Percentiles rank a stretch among this genome's conserved stretches.
These are phyloP conservation scores for Ganoderma lucidum DNA, from an alignment of 1,284 basidiomycete genomes.

Conservation along the genomic window DNA sequence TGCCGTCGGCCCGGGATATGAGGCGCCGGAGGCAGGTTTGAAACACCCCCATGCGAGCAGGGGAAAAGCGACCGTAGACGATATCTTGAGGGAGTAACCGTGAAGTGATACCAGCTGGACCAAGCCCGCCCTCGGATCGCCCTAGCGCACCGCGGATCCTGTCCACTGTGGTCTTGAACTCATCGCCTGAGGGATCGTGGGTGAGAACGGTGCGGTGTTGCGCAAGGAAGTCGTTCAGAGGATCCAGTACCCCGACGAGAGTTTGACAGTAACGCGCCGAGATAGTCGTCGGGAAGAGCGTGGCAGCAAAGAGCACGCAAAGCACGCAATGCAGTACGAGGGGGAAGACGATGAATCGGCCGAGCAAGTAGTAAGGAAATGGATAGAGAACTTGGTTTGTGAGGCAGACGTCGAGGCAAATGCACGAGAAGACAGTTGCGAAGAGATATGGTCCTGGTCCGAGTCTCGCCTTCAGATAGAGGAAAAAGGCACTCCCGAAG, in stretches of 20 bases:
- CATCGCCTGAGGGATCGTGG: conserved; percentile 52
- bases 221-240: conserved; percentile 56
- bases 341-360: conserved; percentile 64
- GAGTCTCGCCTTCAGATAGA: conserved; percentile 70
- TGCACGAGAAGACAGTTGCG: conserved; percentile 65
- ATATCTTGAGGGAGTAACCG: conserved; percentile 71
- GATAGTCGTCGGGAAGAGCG: conserved; percentile 74
- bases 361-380: conserved; percentile 68
- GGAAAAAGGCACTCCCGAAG: conserved; percentile 63
- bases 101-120: conserved; percentile 60
- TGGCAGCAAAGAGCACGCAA: conserved; percentile 57
- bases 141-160: conserved; percentile 48
- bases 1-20: conserved; percentile 67
- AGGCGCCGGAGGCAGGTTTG: conserved; percentile 61
- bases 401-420: conserved; percentile 66
- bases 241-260: conserved; percentile 59
- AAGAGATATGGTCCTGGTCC: conserved; percentile 75
- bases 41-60: conserved; percentile 63
- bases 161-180: conserved; percentile 50
- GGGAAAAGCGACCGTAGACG: conserved; percentile 69
- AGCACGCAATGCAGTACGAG: conserved; percentile 69
- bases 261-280: conserved; percentile 68
- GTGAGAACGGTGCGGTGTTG: conserved; percentile 59
- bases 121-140: conserved; percentile 62
- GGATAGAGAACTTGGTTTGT: conserved; percentile 72